These are phyloP conservation scores for Aspergillus quadricinctus DNA, from an alignment of 2,329 filamentous ascomycete genomes.

Conservation along the genomic window DNA sequence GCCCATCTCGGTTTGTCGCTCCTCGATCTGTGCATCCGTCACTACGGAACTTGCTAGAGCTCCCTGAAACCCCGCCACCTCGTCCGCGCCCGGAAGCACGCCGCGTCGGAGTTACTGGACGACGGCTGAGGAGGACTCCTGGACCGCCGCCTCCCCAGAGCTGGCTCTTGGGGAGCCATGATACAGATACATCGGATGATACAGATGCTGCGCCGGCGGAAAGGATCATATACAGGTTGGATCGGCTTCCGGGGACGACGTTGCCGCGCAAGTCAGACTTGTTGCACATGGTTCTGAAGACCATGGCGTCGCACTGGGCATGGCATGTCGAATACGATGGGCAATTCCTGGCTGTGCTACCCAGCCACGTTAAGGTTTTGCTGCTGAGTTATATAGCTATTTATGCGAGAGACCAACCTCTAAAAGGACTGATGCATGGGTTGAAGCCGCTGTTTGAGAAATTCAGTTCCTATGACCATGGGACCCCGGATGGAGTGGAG, in stretches of 20 bases:
- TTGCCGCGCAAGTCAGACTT: constrained; percentile 43
- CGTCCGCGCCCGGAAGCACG: constrained; percentile 35
- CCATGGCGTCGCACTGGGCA: constrained; percentile 54
- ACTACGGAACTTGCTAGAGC: constrained; percentile 40
- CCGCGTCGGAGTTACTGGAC: constrained; percentile 29
- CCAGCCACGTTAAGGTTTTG: constrained; percentile 47
- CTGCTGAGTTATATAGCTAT: constrained; percentile 54
- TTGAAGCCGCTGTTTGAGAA: constrained; percentile 48
- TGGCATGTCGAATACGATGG: constrained; percentile 56
- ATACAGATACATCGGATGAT: constrained; percentile 1
- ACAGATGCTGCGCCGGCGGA: constrained; percentile 14
- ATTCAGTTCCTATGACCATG: constrained; percentile 7
- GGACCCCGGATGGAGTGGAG: constrained; percentile 16
- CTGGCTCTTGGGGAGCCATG: constrained; percentile 34
- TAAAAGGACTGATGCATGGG: constrained; percentile 38
- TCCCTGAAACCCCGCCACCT: constrained; percentile 42
- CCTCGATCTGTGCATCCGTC: constrained; percentile 43
- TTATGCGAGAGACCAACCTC: constrained; percentile 42
- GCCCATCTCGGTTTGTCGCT: constrained; percentile 16
- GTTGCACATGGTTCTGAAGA: constrained; percentile 48
- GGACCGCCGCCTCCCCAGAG: constrained; percentile 45
- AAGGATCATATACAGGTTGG: constrained; percentile 28
- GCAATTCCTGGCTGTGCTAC: constrained; percentile 49
- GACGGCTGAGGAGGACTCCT: constrained; percentile 34
- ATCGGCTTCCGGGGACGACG: constrained; percentile 36